Evolutionary conservation across 2,329 filamentous ascomycete genomes (phyloP).

Genomic region (Diplodia mutila): DNA sequence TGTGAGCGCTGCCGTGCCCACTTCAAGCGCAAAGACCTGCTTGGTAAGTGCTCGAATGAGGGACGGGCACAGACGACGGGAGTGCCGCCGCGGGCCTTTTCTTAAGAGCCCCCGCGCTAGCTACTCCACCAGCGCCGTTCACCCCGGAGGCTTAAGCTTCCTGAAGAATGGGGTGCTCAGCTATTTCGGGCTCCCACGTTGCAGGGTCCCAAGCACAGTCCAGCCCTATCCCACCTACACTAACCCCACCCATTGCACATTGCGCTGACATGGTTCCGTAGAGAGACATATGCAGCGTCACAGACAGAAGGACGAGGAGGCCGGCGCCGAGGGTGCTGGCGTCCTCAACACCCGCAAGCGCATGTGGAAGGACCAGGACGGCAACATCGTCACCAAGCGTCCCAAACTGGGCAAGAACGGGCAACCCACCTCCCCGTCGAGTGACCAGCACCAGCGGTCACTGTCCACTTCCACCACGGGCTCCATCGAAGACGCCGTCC

Average conservation of each 20-base stretch:
- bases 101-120: conserved; percentile 7
- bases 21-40: conserved; percentile 63
- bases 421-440: not conserved
- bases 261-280: conserved; percentile 38
- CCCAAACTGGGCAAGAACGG: conserved; percentile 32
- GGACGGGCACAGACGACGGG: not conserved
- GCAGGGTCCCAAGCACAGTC: not conserved
- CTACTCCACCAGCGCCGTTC: not conserved
- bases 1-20: conserved; percentile 64
- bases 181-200: conserved; percentile 4
- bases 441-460: conserved; percentile 4
- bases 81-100: conserved; percentile 15
- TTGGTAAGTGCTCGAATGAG: conserved; percentile 52
- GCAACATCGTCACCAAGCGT: conserved; percentile 55
- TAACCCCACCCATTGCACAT: conserved; percentile 23
- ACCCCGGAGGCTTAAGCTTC: not conserved
- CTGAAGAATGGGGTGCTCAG: conserved; percentile 12
- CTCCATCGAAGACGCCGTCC: conserved; percentile 15
- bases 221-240: conserved; percentile 23
- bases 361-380: conserved; percentile 59
- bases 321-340: conserved; percentile 56
- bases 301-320: conserved; percentile 59
- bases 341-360: conserved; percentile 60
- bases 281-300: conserved; percentile 62
- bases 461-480: conserved; percentile 1